Evolutionary conservation across 768 basidiomycete genomes (phyloP), one percentile per base, ranked within the genome.

Genomic region (Dendrothele bispora): DNA sequence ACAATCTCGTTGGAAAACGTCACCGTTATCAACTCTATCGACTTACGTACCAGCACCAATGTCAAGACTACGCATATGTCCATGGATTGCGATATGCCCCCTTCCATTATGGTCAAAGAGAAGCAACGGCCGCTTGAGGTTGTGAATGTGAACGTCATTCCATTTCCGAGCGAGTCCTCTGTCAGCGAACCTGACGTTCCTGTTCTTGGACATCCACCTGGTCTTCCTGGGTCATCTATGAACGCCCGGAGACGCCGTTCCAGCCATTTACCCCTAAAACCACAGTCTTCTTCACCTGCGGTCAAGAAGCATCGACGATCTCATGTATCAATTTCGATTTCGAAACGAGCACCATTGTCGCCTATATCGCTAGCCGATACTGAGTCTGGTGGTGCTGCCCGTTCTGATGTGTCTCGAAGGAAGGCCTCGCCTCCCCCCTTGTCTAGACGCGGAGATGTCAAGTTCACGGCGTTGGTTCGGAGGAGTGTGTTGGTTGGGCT

Each of bases 1-100:
- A 47, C 46, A 15, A 39, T 47, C 14, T 47, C 46, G 24, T 39
- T 47, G 27, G 38, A 47, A 15, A 47, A 35, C 29, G 46, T 47
- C 22, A 47, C 46, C 10, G 46, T 47, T 28, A 47, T 29, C 28
- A 39, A 30, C 38, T 29, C 37, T 22, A 28, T 30, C 28, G 46
- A 39, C 35, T 28, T 22, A 24, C 30, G 26, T 24, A 39, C 35
- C 30, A 39, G 24, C 21, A 20, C 38, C 24, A 36, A 17, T 25
- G 20, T 36, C 21, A 21, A 21, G 14, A n/a, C 44, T n/a, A 7
- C 35, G 11, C n/a, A n/a, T n/a, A n/a, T n/a, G n/a, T n/a, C n/a
- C n/a, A n/a, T n/a, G n/a, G n/a, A n/a, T n/a, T n/a, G n/a, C n/a
- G n/a, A n/a, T n/a, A n/a, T n/a, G n/a, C n/a, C n/a, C n/a, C n/a